Percentiles rank a stretch among this genome's conserved stretches.
Conservation (phyloP, 768 basidiomycete species). For the Leccinum ochraceum region DNA sequence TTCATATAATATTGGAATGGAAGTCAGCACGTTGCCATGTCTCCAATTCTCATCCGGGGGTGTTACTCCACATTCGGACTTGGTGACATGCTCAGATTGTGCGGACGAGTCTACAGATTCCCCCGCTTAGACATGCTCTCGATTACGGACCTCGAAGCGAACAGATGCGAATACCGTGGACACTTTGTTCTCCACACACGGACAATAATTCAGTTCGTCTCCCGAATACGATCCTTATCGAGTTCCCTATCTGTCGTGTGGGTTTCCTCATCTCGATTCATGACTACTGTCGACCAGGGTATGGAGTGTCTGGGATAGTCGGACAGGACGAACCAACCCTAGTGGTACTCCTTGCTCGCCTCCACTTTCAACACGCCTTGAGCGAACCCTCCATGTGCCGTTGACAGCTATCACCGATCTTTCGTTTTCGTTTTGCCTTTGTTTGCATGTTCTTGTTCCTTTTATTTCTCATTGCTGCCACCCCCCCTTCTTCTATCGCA, state of each 20-base stretch:
- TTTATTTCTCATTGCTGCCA: neutral
- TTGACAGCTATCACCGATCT: neutral
- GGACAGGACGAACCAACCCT: neutral
- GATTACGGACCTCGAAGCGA: neutral
- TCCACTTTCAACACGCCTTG: neutral
- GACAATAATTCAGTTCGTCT: neutral
- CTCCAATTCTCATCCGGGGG: neutral
- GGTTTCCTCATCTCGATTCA: neutral
- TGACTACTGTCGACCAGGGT: neutral
- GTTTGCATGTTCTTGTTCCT: neutral
- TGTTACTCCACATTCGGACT: neutral
- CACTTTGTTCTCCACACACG: neutral
- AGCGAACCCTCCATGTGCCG: neutral
- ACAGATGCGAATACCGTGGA: neutral
- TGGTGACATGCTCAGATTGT: conserved; percentile 13
- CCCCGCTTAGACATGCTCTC: neutral
- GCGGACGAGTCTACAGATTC: conserved; percentile 2
- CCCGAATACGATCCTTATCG: neutral
- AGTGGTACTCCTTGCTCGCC: neutral
- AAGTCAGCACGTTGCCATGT: neutral
- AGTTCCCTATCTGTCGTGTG: neutral
- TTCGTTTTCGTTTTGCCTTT: neutral
- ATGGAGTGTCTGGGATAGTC: neutral
- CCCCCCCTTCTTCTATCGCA: neutral
- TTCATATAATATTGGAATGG: neutral